Evolutionary conservation across 2,329 filamentous ascomycete genomes (phyloP), one percentile per base, ranked within the genome.

Genomic region (Aspergillus caelatus): DNA sequence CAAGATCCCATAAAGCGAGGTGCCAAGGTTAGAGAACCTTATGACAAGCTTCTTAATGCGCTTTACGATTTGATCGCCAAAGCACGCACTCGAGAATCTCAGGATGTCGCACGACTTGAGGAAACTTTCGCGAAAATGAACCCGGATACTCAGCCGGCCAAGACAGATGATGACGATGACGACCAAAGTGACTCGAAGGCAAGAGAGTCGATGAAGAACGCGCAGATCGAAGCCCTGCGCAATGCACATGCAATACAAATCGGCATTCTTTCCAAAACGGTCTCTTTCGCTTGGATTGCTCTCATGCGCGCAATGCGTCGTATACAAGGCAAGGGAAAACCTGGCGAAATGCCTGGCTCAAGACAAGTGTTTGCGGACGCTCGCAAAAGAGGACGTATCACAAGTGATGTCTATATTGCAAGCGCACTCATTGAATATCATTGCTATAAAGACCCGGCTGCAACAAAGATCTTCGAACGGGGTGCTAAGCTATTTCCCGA

Each of bases 221-320:
- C 77, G 21, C 84, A 88, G 68, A 82, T 89, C 50, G 82, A 87
- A 60, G 82, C 83, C 7, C 82, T 88, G 50, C 83, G 85, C 72
- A 86, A 91, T 64, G 88, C 88, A 12, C 91, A 91, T 72, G 86
- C 88, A 9, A 85, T 86, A 6, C 92, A 97, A 73, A 88, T 89
- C 39, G 88, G 90, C 32, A 83, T 91, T 19, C 84, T 98, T 26
- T 94, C 91, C 48, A 89, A 91, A 70, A 94, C 92, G 1, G 89
- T 99, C 61, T 96, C 95, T 0, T 94, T 93, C 72, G 90, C 93
- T 5, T 99, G 95, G 95, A 96, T 98, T 72, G 93, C 93, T 19
- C 84, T 98, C 63, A 96, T 97, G 80, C 89, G 95, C 57, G 91
- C 94, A 4, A 97, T 97, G 87, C 91, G 95, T 62, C 92, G 95